phyloP scores from a whole-genome alignment of 192 early-diverging fungal species.

The Mortierella claussenii region DNA sequence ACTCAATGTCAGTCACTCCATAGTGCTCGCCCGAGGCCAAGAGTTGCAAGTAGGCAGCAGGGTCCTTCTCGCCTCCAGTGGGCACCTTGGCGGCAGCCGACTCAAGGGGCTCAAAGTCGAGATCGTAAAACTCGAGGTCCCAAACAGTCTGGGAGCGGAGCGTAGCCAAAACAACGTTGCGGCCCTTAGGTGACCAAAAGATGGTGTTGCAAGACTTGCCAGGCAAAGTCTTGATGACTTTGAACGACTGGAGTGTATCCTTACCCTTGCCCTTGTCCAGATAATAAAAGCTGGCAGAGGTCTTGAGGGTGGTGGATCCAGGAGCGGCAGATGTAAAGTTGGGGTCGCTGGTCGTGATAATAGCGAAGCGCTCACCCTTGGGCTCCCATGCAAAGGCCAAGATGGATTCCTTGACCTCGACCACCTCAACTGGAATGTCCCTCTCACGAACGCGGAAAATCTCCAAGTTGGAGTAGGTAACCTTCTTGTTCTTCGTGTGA shows the following conservation, averaged over 20 bases:
- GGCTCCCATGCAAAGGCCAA: slow-evolving; percentile 98
- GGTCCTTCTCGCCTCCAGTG: slow-evolving; percentile 53
- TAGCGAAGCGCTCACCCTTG: slow-evolving; percentile 87
- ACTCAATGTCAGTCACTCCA: slow-evolving; percentile 94
- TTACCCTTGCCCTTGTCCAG: slow-evolving; percentile 79
- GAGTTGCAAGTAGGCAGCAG: slow-evolving; percentile 66
- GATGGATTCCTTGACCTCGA: slow-evolving; percentile 89
- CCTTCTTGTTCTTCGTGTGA: slow-evolving; percentile 91
- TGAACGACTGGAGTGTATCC: slow-evolving; percentile 75
- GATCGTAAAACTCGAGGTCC: slow-evolving; percentile 95
- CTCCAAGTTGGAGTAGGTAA: slow-evolving; percentile 89
- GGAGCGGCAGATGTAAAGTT: slow-evolving; percentile 56
- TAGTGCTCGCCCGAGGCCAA: slow-evolving; percentile 90
- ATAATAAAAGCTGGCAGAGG: slow-evolving; percentile 85
- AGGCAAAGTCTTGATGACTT: slow-evolving; percentile 85
- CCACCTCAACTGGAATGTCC: slow-evolving; percentile 95
- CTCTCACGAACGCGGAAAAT: slow-evolving; percentile 93
- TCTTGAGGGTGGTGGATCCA: slow-evolving; percentile 70
- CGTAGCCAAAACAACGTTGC: slow-evolving; percentile 89
- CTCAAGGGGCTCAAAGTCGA: slow-evolving; percentile 77
- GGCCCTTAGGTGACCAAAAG: slow-evolving; percentile 97
- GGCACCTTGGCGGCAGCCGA: slow-evolving; percentile 65
- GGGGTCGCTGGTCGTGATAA: slow-evolving; percentile 84
- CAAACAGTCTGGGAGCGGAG: slow-evolving; percentile 76
- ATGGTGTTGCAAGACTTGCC: slow-evolving; percentile 86